Evolutionary conservation across 1,284 basidiomycete genomes (phyloP).

Genomic region (Fomitopsis palustris): DNA sequence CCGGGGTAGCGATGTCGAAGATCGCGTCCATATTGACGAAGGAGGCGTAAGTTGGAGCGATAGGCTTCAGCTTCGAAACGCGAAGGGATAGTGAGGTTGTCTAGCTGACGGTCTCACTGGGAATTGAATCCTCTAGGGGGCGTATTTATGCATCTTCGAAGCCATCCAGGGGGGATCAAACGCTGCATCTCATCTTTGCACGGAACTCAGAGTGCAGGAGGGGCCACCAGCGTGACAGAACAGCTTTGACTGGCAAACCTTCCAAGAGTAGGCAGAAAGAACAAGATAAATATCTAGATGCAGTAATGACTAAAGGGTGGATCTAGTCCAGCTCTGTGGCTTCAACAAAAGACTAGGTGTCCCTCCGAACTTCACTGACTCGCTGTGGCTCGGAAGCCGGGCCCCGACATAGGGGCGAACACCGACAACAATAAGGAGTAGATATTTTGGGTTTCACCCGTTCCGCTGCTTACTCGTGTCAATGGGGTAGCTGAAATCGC

Average conservation of each 20-base stretch:
- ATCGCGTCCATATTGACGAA: constrained; percentile 1
- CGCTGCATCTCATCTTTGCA: not conserved
- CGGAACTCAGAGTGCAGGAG: not conserved
- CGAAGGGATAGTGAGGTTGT: not conserved
- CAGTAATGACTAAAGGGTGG: too few species aligned
- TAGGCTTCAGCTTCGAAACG: not conserved
- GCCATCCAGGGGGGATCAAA: too few species aligned
- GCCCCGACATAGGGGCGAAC: not conserved
- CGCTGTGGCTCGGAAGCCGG: not conserved
- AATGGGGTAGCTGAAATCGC: too few species aligned
- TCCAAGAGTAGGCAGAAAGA: too few species aligned
- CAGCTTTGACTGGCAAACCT: too few species aligned
- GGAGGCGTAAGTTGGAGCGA: not conserved
- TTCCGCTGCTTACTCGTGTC: too few species aligned
- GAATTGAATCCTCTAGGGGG: too few species aligned
- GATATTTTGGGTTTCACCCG: not conserved
- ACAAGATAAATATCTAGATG: too few species aligned
- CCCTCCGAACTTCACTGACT: not conserved
- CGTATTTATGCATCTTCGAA: not conserved
- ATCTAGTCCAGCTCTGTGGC: not conserved
- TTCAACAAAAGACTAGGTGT: not conserved
- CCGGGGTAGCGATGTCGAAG: constrained; percentile 2
- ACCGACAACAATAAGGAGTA: not conserved
- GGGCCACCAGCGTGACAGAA: not conserved
- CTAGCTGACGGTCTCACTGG: not conserved